phyloP scores from a whole-genome alignment of 1,284 basidiomycete species.

The Irpex rosettiformis region DNA sequence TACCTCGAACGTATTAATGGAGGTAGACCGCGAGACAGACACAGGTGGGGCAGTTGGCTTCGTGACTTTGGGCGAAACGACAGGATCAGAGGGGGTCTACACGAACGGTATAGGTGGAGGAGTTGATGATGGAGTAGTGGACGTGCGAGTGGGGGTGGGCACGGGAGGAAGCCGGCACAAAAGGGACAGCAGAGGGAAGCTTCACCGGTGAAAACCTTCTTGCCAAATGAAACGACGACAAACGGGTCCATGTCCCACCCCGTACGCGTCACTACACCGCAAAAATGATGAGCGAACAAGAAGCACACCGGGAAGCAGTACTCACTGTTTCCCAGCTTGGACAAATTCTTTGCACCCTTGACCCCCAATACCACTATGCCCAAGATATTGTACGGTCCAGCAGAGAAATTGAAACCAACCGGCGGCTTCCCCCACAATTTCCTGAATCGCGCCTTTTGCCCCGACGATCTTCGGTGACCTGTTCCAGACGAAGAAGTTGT shows the following conservation, averaged over 20 bases:
- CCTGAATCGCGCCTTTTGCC: slow-evolving; percentile 22
- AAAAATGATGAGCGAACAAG: not conserved
- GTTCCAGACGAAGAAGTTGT: no score
- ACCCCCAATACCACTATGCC: slow-evolving; percentile 89
- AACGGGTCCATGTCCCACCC: slow-evolving; percentile 99
- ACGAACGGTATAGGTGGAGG: no score
- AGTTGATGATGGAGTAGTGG: no score
- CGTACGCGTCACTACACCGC: slow-evolving; percentile 64
- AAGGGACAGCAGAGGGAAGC: no score
- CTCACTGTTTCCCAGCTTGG: slow-evolving; percentile 83
- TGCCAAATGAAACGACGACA: slow-evolving; percentile 92
- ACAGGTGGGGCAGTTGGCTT: no score
- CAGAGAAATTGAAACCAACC: slow-evolving; percentile 62
- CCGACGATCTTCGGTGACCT: not conserved
- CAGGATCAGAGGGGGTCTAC: no score
- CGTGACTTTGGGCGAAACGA: no score
- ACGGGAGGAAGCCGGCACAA: no score
- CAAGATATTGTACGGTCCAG: slow-evolving; percentile 69
- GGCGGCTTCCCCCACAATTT: slow-evolving; percentile 31
- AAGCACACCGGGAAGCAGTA: slow-evolving; percentile 17
- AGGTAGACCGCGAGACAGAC: no score
- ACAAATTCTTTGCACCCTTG: slow-evolving; percentile 75
- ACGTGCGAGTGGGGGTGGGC: no score
- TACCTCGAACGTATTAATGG: no score
- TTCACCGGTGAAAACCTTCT: slow-evolving; percentile 98